Evolutionary conservation across 352 stramenopile species (phyloP).

Genomic region (Globisporangium middletonii): DNA sequence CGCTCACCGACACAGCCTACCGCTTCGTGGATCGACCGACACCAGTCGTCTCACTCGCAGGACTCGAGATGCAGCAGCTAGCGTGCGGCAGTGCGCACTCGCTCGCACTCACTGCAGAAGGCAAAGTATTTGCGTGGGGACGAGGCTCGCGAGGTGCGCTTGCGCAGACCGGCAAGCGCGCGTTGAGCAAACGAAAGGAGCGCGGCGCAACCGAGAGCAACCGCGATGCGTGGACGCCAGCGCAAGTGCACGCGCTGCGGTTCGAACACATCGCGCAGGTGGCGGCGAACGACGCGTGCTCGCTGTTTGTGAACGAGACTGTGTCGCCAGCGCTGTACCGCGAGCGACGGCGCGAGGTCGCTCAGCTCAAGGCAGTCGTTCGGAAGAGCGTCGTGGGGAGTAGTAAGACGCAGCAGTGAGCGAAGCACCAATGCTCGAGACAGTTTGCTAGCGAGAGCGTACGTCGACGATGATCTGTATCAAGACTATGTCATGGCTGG

Average conservation of each 20-base stretch:
- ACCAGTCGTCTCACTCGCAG: conserved; percentile 33
- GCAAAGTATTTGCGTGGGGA: conserved; percentile 60
- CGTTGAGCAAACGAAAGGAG: conserved; percentile 1
- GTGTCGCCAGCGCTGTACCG: conserved; percentile 28
- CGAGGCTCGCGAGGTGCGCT: conserved; percentile 41
- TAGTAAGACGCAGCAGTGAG: background rate
- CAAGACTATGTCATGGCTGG: conserved; percentile 6
- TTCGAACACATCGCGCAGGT: conserved; percentile 46
- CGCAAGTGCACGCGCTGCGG: conserved; percentile 31
- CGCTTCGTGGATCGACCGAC: conserved; percentile 41
- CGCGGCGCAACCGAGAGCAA: background rate
- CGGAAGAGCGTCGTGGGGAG: conserved; percentile 11
- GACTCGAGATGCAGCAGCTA: conserved; percentile 43
- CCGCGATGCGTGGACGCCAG: conserved; percentile 36
- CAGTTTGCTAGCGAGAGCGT: background rate
- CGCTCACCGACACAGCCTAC: conserved; percentile 60
- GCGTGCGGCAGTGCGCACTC: conserved; percentile 44
- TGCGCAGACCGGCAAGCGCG: conserved; percentile 16
- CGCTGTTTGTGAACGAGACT: conserved; percentile 48
- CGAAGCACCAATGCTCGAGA: too few species aligned
- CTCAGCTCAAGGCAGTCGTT: conserved; percentile 30
- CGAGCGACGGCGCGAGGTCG: conserved; percentile 37
- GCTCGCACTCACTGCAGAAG: conserved; percentile 38
- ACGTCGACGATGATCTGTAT: conserved; percentile 9
- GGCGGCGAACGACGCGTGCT: conserved; percentile 51